Conservation (phyloP, 305 asterid species). For the Withania somnifera region DNA sequence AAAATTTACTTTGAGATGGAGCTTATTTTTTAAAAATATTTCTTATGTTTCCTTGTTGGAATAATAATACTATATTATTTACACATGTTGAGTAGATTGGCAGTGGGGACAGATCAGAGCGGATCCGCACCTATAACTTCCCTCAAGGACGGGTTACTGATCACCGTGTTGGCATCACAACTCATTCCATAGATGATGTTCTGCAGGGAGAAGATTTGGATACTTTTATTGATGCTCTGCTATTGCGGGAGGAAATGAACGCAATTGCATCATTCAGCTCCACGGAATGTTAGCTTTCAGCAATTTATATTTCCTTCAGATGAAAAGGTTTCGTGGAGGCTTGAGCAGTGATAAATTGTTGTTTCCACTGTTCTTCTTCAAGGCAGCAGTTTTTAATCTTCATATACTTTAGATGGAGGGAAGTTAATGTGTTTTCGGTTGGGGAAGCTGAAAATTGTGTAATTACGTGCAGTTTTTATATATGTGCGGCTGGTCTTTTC, state of each 20-base stretch:
- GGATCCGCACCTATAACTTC: slow-evolving; percentile 90
- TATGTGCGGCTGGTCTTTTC: neutral
- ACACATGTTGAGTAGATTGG: slow-evolving; percentile 53
- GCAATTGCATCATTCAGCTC: slow-evolving; percentile 71
- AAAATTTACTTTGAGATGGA: slow-evolving; percentile 1
- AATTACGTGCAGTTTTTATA: neutral
- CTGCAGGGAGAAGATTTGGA: slow-evolving; percentile 82
- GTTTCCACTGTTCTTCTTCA: neutral
- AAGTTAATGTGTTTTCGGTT: neutral
- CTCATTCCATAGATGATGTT: slow-evolving; percentile 62
- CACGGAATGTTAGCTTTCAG: slow-evolving; percentile 1
- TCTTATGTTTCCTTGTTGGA: neutral
- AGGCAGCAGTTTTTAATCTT: neutral
- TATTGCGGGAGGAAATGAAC: slow-evolving; percentile 82
- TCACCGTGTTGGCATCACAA: slow-evolving; percentile 87
- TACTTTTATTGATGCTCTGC: slow-evolving; percentile 67
- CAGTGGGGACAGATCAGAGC: slow-evolving; percentile 97
- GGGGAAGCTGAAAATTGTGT: neutral
- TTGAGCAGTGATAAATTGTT: neutral
- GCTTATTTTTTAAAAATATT: neutral
- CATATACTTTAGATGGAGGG: neutral
- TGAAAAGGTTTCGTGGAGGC: neutral
- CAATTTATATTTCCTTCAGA: neutral
- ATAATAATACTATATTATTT: neutral
- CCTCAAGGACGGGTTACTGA: slow-evolving; percentile 97